Evolutionary conservation across 805 yeast species (phyloP).

Genomic region (Blastobotrys parvus): DNA sequence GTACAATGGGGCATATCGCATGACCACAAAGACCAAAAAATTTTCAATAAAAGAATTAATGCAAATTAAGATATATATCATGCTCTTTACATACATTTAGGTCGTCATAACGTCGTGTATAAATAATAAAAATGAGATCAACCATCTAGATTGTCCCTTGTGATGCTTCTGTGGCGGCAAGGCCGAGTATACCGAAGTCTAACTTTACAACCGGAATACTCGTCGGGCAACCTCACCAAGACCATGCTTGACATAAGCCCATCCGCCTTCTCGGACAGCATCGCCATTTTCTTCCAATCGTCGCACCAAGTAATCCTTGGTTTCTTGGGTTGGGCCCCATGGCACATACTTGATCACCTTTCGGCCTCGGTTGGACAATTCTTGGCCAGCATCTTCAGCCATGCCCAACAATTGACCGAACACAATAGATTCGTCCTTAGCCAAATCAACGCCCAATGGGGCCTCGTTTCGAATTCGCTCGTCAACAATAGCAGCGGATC

Average conservation of each 20-base stretch:
- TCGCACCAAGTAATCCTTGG: constrained; percentile 81
- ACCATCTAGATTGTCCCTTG: too few species aligned
- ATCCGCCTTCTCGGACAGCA: constrained; percentile 53
- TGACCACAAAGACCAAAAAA: too few species aligned
- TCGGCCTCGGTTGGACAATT: constrained; percentile 54
- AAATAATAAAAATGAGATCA: too few species aligned
- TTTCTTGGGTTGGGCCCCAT: constrained; percentile 95
- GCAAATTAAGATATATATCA: too few species aligned
- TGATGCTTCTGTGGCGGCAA: too few species aligned
- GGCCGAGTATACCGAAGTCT: too few species aligned
- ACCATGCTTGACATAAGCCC: constrained; percentile 19
- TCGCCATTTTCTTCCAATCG: constrained; percentile 95
- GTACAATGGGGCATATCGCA: too few species aligned
- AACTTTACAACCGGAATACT: too few species aligned
- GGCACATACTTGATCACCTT: constrained; percentile 91
- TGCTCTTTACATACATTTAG: too few species aligned
- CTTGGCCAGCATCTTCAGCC: constrained; percentile 85
- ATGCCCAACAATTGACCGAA: constrained; percentile 89
- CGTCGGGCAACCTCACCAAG: constrained; percentile 14
- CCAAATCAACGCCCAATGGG: constrained; percentile 17
- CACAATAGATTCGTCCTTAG: constrained; percentile 40
- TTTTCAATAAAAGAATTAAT: too few species aligned
- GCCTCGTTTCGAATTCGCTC: constrained; percentile 36
- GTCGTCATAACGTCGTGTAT: too few species aligned
- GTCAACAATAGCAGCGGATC: constrained; percentile 68